These are phyloP conservation scores for Microsporum audouinii DNA, from an alignment of 2,329 filamentous ascomycete species.

Conservation along the genomic window DNA sequence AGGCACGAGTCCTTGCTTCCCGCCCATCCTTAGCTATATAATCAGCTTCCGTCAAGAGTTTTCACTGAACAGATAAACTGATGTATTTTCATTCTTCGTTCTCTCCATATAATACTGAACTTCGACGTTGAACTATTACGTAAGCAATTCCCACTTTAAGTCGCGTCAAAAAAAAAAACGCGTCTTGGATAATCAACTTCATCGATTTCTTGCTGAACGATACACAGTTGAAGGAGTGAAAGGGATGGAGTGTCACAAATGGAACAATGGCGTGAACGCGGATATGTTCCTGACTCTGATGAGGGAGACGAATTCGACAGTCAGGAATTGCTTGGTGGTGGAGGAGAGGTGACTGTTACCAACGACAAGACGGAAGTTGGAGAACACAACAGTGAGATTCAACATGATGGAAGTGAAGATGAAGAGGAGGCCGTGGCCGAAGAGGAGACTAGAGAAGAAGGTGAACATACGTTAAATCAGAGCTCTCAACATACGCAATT, in stretches of 20 bases:
- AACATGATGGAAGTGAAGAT: background rate
- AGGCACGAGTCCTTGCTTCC: slow-evolving; percentile 26
- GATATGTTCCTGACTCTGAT: slow-evolving; percentile 43
- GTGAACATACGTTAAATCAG: background rate
- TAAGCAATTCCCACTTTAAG: slow-evolving; percentile 9
- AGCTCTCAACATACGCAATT: background rate
- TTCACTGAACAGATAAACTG: background rate
- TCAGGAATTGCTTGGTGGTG: slow-evolving; percentile 14
- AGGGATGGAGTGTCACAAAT: slow-evolving; percentile 19
- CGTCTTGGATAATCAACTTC: slow-evolving; percentile 13
- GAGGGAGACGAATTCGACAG: slow-evolving; percentile 34
- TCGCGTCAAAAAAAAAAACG: slow-evolving; percentile 21
- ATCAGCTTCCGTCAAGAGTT: background rate
- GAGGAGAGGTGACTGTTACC: background rate
- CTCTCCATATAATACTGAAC: background rate
- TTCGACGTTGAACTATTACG: slow-evolving; percentile 3
- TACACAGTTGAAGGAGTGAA: background rate
- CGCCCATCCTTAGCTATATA: slow-evolving; percentile 21
- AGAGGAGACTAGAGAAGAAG: background rate
- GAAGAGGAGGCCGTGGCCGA: background rate
- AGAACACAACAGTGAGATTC: background rate
- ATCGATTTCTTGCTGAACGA: background rate
- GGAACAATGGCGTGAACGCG: slow-evolving; percentile 41
- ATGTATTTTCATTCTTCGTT: background rate
- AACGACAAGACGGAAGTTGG: background rate